Evolutionary conservation across 306 rosid species (phyloP), one percentile per base, ranked within the genome.

Genomic region (Prunus padus): DNA sequence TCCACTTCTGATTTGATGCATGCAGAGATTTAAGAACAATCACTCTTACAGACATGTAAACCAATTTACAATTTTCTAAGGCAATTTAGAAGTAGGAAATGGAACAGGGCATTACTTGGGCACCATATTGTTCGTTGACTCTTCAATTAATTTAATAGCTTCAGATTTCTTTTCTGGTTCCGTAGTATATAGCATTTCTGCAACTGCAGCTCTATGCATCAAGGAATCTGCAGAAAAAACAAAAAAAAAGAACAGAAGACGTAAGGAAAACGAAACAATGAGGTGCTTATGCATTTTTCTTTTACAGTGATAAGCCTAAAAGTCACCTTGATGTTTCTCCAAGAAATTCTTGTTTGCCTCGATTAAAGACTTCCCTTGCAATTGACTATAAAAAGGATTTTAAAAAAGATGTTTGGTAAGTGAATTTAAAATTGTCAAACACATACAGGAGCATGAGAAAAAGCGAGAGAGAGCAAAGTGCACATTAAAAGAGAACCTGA

Each of bases 181-280:
- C 84, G 90, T 84, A 84, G 83, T 79, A 86, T 81, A 83, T 60
- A 90, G 73, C 84, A 88, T 83, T 87, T 96, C 97, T 14, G 96
- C 89, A 80, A 73, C 93, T 37, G 97, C 97, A 70, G 92, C 93
- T 83, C 96, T 89, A 70, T 92, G 96, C 96, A 88, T 85, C 87
- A 96, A 87, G 76, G 98, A 96, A 82, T 89, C 99, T 96, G 92
- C 83, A 71, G 47, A 60, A 42, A 68, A 69, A 70, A 71, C 19
- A 64, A 49, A 71, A 19, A 65, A 28, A 23, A 37, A 37, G 9
- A 37, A 37, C 2, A 19, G 40, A 65, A 59, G 60, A 74, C 60
- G 20, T 65, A 82, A 79, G 55, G 76, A 49, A 16, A 37, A 66
- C 5, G 13, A 69, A 55, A 64, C 61, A 25, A 77, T 47, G 16